Evolutionary conservation across 2,329 filamentous ascomycete genomes (phyloP).

Genomic region (Aspergillus sergii): DNA sequence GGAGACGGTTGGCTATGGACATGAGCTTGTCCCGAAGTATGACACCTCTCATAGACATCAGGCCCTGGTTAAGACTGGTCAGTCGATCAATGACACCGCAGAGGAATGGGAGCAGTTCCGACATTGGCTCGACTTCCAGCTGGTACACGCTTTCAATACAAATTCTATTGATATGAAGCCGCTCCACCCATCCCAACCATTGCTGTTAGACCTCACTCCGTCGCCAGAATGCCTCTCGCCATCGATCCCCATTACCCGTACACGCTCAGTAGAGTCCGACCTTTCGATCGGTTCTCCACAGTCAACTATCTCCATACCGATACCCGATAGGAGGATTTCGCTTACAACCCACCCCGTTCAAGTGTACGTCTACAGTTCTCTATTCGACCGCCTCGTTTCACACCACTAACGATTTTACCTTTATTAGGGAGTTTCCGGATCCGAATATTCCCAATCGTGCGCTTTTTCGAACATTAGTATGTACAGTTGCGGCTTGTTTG

Average conservation of each 20-base stretch:
- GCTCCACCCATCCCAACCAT: neutral
- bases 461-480: neutral
- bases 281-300: neutral
- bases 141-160: neutral
- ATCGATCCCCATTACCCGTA: neutral
- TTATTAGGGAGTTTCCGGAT: neutral
- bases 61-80: neutral
- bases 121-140: neutral
- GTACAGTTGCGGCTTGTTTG: neutral
- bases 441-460: neutral
- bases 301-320: neutral
- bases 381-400: accelerated
- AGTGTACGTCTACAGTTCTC: neutral
- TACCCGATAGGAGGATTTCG: neutral
- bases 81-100: neutral
- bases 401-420: too few relatives aligned
- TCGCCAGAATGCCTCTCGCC: neutral
- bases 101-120: neutral
- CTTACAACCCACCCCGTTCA: neutral
- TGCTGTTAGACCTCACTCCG: too few relatives aligned
- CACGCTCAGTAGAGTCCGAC: neutral
- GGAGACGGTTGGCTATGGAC: neutral
- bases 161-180: neutral
- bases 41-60: neutral
- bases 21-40: neutral